Evolutionary conservation across 805 yeast genomes (phyloP).

Genomic region (Zygosaccharomyces rouxii): DNA sequence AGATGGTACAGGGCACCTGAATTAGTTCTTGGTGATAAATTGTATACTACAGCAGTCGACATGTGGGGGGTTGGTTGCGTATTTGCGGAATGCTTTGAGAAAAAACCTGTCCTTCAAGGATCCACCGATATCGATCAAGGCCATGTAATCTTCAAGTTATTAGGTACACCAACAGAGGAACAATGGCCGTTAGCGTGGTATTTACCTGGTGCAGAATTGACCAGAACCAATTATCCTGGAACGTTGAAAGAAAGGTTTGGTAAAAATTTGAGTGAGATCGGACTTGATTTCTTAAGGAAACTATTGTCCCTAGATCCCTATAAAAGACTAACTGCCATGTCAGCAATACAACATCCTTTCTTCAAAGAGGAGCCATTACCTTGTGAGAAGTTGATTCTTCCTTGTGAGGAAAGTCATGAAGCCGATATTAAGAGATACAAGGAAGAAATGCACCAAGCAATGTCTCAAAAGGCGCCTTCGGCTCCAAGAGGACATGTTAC

Average conservation of each 20-base stretch:
- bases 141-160: conserved; percentile 66
- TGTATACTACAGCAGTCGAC: conserved; percentile 91
- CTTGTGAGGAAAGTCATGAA: conserved; percentile 85
- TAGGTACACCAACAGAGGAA: conserved; percentile 70
- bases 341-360: conserved; percentile 67
- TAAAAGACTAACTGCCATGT: conserved; percentile 70
- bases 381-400: conserved; percentile 50
- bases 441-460: conserved; percentile 37
- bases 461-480: conserved; percentile 34
- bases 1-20: conserved; percentile 99
- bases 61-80: conserved; percentile 98
- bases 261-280: conserved; percentile 36
- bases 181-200: conserved; percentile 58
- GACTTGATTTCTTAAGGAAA: conserved; percentile 54
- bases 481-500: conserved; percentile 33
- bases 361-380: conserved; percentile 68
- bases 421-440: conserved; percentile 63
- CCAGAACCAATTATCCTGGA: conserved; percentile 33
- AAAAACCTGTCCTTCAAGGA: conserved; percentile 82
- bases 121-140: conserved; percentile 85
- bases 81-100: conserved; percentile 81
- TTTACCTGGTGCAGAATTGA: conserved; percentile 49
- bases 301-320: conserved; percentile 67
- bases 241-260: conserved; percentile 49
- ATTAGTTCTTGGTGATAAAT: conserved; percentile 74